These are phyloP conservation scores for Polymyxa betae DNA, from an alignment of 208 protist genomes.

Conservation along the genomic window DNA sequence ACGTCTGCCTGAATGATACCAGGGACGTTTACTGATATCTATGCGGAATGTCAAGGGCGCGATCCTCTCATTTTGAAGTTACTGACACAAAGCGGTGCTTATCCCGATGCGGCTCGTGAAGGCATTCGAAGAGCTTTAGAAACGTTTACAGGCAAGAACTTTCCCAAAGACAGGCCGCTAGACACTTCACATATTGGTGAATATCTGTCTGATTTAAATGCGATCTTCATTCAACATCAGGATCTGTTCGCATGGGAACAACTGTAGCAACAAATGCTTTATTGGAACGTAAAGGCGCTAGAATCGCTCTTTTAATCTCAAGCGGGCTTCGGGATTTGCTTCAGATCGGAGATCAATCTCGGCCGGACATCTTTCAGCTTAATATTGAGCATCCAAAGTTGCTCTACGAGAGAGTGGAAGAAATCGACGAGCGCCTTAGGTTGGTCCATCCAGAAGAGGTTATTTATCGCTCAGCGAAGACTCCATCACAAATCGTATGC, in stretches of 20 bases:
- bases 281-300: constrained; percentile 88
- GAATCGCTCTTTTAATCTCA: constrained; percentile 84
- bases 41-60: constrained; percentile 71
- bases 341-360: constrained; percentile 79
- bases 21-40: constrained; percentile 92
- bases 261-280: constrained; percentile 94
- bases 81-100: constrained; percentile 86
- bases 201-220: background rate
- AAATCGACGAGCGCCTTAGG: constrained; percentile 84
- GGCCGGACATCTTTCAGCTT: constrained; percentile 85
- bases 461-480: too few species aligned
- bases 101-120: constrained; percentile 89
- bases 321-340: constrained; percentile 88
- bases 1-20: background rate
- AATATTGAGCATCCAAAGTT: constrained; percentile 82
- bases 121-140: constrained; percentile 87
- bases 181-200: background rate
- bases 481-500: too few species aligned
- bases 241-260: constrained; percentile 90
- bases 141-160: constrained; percentile 29
- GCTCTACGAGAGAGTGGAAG: constrained; percentile 82
- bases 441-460: constrained; percentile 47
- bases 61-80: constrained; percentile 82
- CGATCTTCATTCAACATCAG: constrained; percentile 75
- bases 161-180: background rate